Evolutionary conservation across 2,329 filamentous ascomycete species (phyloP).

Genomic region (Botryotinia globosa): DNA sequence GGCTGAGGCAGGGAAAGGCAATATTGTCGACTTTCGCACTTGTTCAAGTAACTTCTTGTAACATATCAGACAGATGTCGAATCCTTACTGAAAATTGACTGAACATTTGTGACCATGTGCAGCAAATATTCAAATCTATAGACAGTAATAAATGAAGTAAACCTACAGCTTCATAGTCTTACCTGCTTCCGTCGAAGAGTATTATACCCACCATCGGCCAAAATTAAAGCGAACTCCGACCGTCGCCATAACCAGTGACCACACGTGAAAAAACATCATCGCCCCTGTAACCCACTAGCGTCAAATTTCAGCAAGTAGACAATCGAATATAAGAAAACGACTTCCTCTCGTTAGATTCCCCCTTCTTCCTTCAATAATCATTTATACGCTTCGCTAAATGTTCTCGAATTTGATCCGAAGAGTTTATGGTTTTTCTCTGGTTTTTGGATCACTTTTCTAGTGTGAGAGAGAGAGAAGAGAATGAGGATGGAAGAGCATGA

Average conservation of each 20-base stretch:
- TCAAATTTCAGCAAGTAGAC: slow-evolving; percentile 1
- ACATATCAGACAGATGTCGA: not conserved
- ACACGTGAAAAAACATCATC: slow-evolving; percentile 21
- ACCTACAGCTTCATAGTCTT: no score
- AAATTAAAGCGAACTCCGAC: not conserved
- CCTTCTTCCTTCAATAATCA: not conserved
- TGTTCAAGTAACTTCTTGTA: not conserved
- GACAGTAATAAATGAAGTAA: not conserved
- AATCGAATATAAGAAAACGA: slow-evolving; percentile 17
- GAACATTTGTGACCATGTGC: no score
- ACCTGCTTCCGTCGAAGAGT: not conserved
- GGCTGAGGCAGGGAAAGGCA: not conserved
- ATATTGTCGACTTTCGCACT: not conserved
- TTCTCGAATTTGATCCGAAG: slow-evolving; percentile 4
- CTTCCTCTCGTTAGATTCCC: not conserved
- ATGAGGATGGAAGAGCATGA: not conserved
- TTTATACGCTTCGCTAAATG: not conserved
- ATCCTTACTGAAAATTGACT: not conserved
- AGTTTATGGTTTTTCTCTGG: slow-evolving; percentile 14
- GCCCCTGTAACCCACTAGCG: slow-evolving; percentile 16
- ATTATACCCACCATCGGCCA: not conserved
- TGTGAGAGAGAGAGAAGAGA: not conserved
- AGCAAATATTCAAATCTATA: not conserved
- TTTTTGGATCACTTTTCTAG: not conserved
- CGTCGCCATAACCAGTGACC: not conserved